Evolutionary conservation across 2,329 filamentous ascomycete species (phyloP), one percentile per base, ranked within the genome.

Genomic region (Metarhizium anisopliae): DNA sequence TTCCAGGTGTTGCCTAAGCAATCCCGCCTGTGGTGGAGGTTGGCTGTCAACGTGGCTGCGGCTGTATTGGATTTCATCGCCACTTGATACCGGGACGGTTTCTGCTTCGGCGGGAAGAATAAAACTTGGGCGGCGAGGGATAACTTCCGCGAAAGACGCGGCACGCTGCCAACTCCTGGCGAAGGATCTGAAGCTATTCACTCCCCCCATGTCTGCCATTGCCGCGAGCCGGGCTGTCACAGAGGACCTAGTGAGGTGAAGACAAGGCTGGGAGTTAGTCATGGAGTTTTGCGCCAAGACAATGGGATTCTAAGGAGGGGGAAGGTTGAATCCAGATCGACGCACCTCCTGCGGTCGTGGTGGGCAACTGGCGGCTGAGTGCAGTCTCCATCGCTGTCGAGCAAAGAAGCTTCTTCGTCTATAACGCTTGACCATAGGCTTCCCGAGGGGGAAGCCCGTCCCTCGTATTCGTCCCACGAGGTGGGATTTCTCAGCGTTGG

Each of bases 171-270:
- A 96, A 63, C 90, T 95, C 58, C 88, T 83, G 49, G 92, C 89
- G 68, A 97, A 97, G 65, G 92, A 95, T 66, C 94, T 87, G 64
- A 97, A 88, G 70, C 89, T 95, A 76, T 97, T 97, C 59, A 92
- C 87, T 52, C 93, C 93, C 60, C 93, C 94, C 51, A 89, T 86
- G 58, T 95, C 85, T 61, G 80, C 77, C 54, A 86, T 68, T 54
- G 77, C 75, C 30, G 80, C 72, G 40, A 89, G 70, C 38, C 78
- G 77, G 59, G 80, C 76, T 36, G 78, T 79, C 43, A 82, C 74
- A 6, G 83, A 86, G n/a, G 81, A 82, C 58, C 82, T 84, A 59
- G 20, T 35, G 35, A 53, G 32, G 30, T 38, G 11, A 29, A 25
- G 29, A 47, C 18, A 7, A 18, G 29, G 35, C n/a, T 20, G 16